These are phyloP conservation scores for Lavandula angustifolia DNA, from an alignment of 257 asterid species.

Conservation along the genomic window DNA sequence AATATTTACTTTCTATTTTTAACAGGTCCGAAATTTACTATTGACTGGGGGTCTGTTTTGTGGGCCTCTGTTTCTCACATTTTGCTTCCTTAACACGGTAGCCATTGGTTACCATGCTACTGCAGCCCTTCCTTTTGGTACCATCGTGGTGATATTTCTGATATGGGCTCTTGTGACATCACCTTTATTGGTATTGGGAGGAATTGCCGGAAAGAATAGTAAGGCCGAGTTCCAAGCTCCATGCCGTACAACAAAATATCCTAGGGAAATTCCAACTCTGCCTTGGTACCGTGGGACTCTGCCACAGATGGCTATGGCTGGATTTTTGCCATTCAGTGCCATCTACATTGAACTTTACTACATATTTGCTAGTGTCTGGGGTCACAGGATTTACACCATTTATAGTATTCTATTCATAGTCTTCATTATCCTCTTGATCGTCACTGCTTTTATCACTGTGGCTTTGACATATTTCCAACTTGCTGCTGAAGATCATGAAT, in stretches of 20 bases:
- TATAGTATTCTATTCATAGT: constrained; percentile 86
- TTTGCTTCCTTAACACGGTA: constrained; percentile 79
- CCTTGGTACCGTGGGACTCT: constrained; percentile 86
- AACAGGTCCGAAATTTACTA: constrained; percentile 71
- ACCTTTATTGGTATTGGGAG: constrained; percentile 78
- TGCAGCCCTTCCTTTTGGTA: constrained; percentile 88
- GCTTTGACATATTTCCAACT: constrained; percentile 89
- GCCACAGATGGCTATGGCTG: constrained; percentile 98
- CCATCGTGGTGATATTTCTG: constrained; percentile 75
- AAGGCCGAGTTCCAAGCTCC: constrained; percentile 92
- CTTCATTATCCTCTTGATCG: constrained; percentile 80
- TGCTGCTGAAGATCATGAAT: constrained; percentile 93
- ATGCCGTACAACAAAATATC: constrained; percentile 78
- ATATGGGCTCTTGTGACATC: constrained; percentile 91
- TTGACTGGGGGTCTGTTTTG: constrained; percentile 77
- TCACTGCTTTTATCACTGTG: constrained; percentile 85
- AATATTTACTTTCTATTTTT: constrained; percentile 6
- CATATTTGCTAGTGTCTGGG: constrained; percentile 93
- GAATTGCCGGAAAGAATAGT: constrained; percentile 87
- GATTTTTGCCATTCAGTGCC: constrained; percentile 92
- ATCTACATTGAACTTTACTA: constrained; percentile 88
- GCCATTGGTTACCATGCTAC: constrained; percentile 87
- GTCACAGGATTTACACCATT: constrained; percentile 88
- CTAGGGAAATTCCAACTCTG: constrained; percentile 74
- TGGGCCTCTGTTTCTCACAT: constrained; percentile 76